Evolutionary conservation across 495 filamentous ascomycete genomes (phyloP).

Genomic region (Arthonia radiata): DNA sequence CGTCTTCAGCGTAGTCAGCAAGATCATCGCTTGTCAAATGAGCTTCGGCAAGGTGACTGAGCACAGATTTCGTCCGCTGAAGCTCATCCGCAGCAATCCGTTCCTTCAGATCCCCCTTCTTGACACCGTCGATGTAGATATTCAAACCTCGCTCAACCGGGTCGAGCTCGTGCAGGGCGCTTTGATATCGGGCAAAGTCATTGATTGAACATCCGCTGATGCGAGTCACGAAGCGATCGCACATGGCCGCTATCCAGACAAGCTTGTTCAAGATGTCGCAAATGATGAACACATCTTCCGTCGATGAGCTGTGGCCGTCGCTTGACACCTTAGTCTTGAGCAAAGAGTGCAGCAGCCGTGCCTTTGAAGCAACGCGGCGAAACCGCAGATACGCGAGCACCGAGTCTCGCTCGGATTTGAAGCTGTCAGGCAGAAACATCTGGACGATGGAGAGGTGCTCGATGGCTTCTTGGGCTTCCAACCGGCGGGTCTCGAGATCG

Average conservation of each 20-base stretch:
- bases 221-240: constrained; percentile 55
- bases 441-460: constrained; percentile 73
- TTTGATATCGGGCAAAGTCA: constrained; percentile 49
- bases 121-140: constrained; percentile 61
- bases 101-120: constrained; percentile 69
- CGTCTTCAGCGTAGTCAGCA: constrained; percentile 54
- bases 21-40: constrained; percentile 47
- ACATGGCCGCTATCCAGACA: constrained; percentile 58
- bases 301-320: constrained; percentile 24
- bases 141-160: constrained; percentile 80
- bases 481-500: constrained; percentile 62
- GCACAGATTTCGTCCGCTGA: constrained; percentile 56
- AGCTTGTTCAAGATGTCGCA: constrained; percentile 68
- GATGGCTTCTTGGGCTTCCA: constrained; percentile 72
- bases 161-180: constrained; percentile 66
- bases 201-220: constrained; percentile 53
- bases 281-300: constrained; percentile 52
- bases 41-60: constrained; percentile 61
- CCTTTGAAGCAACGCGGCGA: constrained; percentile 73
- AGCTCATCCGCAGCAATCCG: constrained; percentile 57
- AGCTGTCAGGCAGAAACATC: constrained; percentile 75
- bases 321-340: constrained; percentile 49
- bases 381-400: constrained; percentile 67
- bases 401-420: constrained; percentile 42
- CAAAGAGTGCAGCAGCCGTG: constrained; percentile 49